Conservation (phyloP, 805 yeast species). For the Kluyveromyces dobzhanskii region DNA sequence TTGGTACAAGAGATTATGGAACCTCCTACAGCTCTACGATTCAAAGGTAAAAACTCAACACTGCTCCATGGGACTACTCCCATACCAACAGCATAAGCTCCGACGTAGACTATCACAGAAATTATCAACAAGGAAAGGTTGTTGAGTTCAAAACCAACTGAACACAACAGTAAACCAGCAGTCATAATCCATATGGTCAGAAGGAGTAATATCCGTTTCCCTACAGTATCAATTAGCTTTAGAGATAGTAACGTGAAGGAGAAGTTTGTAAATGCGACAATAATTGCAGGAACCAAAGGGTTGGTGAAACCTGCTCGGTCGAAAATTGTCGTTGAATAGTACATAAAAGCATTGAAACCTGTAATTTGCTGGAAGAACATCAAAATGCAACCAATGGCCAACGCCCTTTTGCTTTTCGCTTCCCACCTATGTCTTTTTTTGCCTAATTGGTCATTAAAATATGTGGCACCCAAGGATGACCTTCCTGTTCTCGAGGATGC, state of each 20-base stretch:
- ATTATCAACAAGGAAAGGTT: slow-evolving; percentile 18
- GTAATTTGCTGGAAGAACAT: slow-evolving; percentile 51
- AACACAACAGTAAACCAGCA: slow-evolving; percentile 27
- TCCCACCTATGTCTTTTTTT: slow-evolving; percentile 19
- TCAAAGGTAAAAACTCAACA: slow-evolving; percentile 37
- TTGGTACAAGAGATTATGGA: slow-evolving; percentile 36
- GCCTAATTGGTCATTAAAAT: not conserved
- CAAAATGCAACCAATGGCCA: slow-evolving; percentile 41
- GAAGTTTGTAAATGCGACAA: slow-evolving; percentile 48
- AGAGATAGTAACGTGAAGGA: slow-evolving; percentile 47
- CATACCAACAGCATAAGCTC: slow-evolving; percentile 35
- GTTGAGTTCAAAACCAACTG: slow-evolving; percentile 22
- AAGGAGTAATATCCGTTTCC: slow-evolving; percentile 39
- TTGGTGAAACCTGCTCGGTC: slow-evolving; percentile 41
- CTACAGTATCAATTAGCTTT: slow-evolving; percentile 41
- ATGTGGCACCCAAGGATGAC: not conserved
- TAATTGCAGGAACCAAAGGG: slow-evolving; percentile 48
- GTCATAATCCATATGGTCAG: slow-evolving; percentile 35
- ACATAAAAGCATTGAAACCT: slow-evolving; percentile 59
- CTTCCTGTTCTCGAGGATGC: slow-evolving; percentile 1
- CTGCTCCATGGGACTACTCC: slow-evolving; percentile 40
- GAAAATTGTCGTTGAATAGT: slow-evolving; percentile 52
- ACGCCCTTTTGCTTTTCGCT: slow-evolving; percentile 31
- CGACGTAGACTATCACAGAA: slow-evolving; percentile 32
- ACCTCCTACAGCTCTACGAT: slow-evolving; percentile 35